Evolutionary conservation across 139 green algal species (phyloP), one percentile per base, ranked within the genome.

Genomic region (Chlamydomonas applanata): DNA sequence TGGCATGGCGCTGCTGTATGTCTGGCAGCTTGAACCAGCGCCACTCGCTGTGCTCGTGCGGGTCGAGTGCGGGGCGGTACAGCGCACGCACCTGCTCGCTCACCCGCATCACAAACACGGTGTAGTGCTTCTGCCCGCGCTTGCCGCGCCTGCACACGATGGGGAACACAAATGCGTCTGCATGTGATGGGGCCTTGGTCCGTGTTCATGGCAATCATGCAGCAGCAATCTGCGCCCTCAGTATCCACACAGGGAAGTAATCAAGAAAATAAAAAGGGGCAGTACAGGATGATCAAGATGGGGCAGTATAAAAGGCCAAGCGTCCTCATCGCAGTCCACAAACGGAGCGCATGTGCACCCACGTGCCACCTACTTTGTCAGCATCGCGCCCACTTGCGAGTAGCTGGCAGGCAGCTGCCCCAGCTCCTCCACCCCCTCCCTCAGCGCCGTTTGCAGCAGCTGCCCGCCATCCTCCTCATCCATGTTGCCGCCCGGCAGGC

Each of bases 401-500:
- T 72, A 33, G 17, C 49, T 46, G 7, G 60, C 11, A 29, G 78
- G 67, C 36, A 74, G 77, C 19, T 46, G 27, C 2, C 69, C 82
- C 25, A 90, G 29, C 71, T 91, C 76, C 57, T 86, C 80, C 11
- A 83, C n/a, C 7, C 72, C 75, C 29, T 89, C 86, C 29, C 84
- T 76, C 67, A 80, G 54, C 0, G 91, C 91, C 27, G 88, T 92
- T 1, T 45, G 76, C 30, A 91, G 64, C 54, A 95, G 69, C n/a
- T 83, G 32, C 0, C 60, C 53, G 1, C 52, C 40, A 49, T 94
- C 91, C 17, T 45, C 73, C 3, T 35, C 1, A 17, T 95, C 90
- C 4, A 76, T 71, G 54, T 95, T 95, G 57, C 91, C 91, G 3
- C 91, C 91, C 29, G 91, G 91, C 27, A 95, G 68, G 11, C 88